Percentiles rank a stretch among this genome's conserved stretches.
Evolutionary conservation across 2,329 filamentous ascomycete species (phyloP).

Genomic region (Emericellopsis atlantica): DNA sequence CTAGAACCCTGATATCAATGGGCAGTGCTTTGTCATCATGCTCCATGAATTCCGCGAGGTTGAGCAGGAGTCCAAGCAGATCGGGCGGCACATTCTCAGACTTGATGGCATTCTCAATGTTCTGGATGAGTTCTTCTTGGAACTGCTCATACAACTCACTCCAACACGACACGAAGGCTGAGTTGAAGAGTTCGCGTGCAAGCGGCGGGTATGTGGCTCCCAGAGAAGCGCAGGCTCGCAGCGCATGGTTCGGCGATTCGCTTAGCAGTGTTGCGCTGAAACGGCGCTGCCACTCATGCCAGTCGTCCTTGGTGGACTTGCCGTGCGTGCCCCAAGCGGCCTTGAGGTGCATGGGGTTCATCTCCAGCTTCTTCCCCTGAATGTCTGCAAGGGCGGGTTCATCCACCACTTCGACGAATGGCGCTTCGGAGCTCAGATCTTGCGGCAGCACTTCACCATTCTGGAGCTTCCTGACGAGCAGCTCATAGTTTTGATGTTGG

Average conservation of each 20-base stretch:
- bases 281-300: constrained; percentile 96
- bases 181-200: constrained; percentile 92
- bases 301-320: constrained; percentile 96
- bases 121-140: constrained; percentile 89
- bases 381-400: constrained; percentile 76
- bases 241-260: constrained; percentile 89
- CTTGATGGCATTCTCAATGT: constrained; percentile 89
- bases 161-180: constrained; percentile 98
- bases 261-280: constrained; percentile 92
- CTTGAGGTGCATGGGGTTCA: constrained; percentile 96
- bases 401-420: constrained; percentile 65
- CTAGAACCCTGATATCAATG: constrained; percentile 90
- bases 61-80: constrained; percentile 83
- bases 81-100: constrained; percentile 94
- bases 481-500: constrained; percentile 80
- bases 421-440: constrained; percentile 77
- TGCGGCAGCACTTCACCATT: constrained; percentile 93
- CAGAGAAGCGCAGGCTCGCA: constrained; percentile 83
- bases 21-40: constrained; percentile 97
- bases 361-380: constrained; percentile 83
- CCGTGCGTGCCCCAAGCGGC: constrained; percentile 94
- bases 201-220: constrained; percentile 86
- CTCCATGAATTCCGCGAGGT: constrained; percentile 98
- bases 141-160: constrained; percentile 94
- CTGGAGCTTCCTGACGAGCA: constrained; percentile 83